Base-by-base conservation (phyloP, 495 filamentous ascomycete genomes). In the Patellaria atrata region DNA sequence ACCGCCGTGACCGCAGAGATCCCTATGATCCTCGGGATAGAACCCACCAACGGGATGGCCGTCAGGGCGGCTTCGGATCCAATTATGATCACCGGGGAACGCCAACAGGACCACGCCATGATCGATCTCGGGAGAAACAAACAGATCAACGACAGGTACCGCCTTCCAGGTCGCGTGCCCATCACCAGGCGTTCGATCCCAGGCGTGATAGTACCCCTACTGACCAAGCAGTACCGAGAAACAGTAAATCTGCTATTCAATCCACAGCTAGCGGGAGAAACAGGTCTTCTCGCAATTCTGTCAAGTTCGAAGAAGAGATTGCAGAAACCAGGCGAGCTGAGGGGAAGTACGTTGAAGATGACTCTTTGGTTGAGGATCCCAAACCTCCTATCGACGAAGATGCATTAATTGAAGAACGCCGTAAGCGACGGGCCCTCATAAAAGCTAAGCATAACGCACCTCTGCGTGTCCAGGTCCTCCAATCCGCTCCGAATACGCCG, bases 371-470 rank as follows among this genome's bases (percentile, higher is more conserved):
- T 7, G 25, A 32, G 14, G 13, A 39, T 9, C n/a, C 14, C 5
- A 17, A 34, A 19, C 25, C 28, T 10, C 33, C 35, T 15, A 47
- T 82, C 40, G 77, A 92, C 49, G 79, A 91, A 63, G 78, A 75
- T 35, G 68, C 75, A 33, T 65, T 84, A 45, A 74, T 92, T 44
- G 82, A 92, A 54, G 79, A 87, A 50, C 79, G 87, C 33, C 77
- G 83, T 8, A 84, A 77, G 44, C 72, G 78, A 28, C 77, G 89
- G 43, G 85, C 93, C 60, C 85, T 82, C 17, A 81, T 92, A 45
- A 75, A 81, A 52, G 82, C 84, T 45, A 89, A 80, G 54, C 76
- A 85, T 48, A 79, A 75, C 5, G 80, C 79, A 3, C 12, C 10
- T 16, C 60, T 91, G 43, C 67, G 77, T 40, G 71, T 87, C 12